A percentile compares a stretch with the other conserved stretches of the same genome.
Conservation (phyloP, 768 basidiomycete species). For the Russula compacta region DNA sequence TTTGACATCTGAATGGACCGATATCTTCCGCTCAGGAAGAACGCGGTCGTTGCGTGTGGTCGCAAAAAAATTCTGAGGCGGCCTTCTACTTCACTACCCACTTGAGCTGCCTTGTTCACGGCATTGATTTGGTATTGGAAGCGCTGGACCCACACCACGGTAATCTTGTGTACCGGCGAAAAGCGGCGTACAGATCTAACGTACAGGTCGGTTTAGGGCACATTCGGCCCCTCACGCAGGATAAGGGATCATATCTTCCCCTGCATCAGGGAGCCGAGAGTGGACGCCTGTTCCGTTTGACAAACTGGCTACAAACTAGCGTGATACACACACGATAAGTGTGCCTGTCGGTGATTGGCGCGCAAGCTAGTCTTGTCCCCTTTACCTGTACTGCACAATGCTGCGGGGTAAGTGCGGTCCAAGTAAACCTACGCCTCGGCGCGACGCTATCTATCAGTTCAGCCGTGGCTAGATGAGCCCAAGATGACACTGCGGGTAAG, state of each 20-base stretch:
- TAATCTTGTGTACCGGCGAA: background rate
- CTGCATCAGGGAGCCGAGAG: background rate
- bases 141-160: background rate
- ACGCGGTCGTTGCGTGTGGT: background rate
- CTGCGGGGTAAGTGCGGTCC: background rate
- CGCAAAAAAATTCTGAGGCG: background rate
- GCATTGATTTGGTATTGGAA: background rate
- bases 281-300: background rate
- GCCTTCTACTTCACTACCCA: background rate
- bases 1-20: background rate
- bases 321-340: background rate
- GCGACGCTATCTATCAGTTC: background rate
- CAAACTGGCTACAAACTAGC: background rate
- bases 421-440: background rate
- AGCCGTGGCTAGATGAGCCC: background rate
- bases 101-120: background rate
- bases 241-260: background rate
- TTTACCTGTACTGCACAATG: background rate
- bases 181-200: background rate
- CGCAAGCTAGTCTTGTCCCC: background rate
- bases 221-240: background rate
- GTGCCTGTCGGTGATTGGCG: slow-evolving; percentile 7
- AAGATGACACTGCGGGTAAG: background rate
- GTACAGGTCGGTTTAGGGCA: background rate
- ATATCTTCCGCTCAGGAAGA: background rate